Conservation (phyloP, 176 grass and related monocot genomes). For the Raddia guianensis region DNA sequence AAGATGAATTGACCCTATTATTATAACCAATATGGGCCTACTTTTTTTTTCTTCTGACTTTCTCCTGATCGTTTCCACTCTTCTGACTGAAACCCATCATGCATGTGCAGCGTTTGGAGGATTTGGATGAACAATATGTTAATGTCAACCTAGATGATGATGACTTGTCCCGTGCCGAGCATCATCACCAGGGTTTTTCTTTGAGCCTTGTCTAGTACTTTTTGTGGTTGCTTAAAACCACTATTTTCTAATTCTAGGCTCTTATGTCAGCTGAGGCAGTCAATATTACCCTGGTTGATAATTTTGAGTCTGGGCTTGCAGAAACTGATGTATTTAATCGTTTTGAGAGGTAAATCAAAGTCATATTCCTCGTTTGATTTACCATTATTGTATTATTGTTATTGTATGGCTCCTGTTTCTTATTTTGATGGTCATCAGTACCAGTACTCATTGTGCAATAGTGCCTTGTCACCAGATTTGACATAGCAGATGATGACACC, state of each 20-base stretch:
- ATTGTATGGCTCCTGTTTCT: constrained; percentile 4
- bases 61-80: not conserved
- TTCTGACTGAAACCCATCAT: constrained; percentile 26
- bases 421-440: not conserved
- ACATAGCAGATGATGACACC: constrained; percentile 83
- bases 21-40: not conserved
- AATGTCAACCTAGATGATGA: constrained; percentile 69
- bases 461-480: constrained; percentile 63
- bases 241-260: constrained; percentile 26
- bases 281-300: constrained; percentile 76
- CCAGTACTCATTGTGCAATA: constrained; percentile 31
- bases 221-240: constrained; percentile 17
- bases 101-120: constrained; percentile 69
- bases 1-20: not conserved
- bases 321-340: constrained; percentile 65
- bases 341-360: constrained; percentile 73
- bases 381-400: constrained; percentile 19
- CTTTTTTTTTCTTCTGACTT: constrained; percentile 33
- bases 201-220: constrained; percentile 22
- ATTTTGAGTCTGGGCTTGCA: constrained; percentile 53
- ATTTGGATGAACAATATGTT: constrained; percentile 83
- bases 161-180: constrained; percentile 43
- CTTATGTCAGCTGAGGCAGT: constrained; percentile 56
- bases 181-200: constrained; percentile 76
- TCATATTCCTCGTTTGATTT: constrained; percentile 20